Evolutionary conservation across 495 filamentous ascomycete genomes (phyloP), one percentile per base, ranked within the genome.

Genomic region (Astrothelium subdiscretum): DNA sequence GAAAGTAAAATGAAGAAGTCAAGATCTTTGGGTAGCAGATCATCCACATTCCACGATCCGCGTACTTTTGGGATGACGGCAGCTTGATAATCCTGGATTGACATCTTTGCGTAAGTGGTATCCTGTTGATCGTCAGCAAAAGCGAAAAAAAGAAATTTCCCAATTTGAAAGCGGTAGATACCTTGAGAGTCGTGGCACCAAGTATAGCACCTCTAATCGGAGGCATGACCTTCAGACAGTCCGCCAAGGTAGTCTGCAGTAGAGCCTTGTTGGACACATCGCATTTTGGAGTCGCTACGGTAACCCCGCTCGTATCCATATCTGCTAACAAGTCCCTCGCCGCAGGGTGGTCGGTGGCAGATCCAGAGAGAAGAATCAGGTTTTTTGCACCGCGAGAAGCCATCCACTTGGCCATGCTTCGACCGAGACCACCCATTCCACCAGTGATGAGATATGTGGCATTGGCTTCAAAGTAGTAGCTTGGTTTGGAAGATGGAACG

Each of bases 371-470:
- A 32, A 62, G 32, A 35, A 59, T 35, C 1, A 59, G 22, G 5
- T 38, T 13, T 48, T 29, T 62, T 48, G 59, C 59, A 27, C 38
- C 38, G 3, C 32, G 40, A 2, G 35, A 35, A 11, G 32, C 38
- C 42, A 54, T 51, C n/a, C 35, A 52, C 11, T 38, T 35, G 10
- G 38, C 32, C 32, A 54, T 51, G 52, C 32, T 31, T 51, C 59
- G 44, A 1, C 77, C 78, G 1, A 80, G 63, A 38, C 78, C 78
- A 20, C 78, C 78, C 11, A 77, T 64, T 42, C 78, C 78, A 13
- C 78, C 77, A 11, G 74, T 68, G 12, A 81, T 64, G 10, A 81
- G 38, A 65, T 81, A 81, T 6, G 77, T 69, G 1, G 68, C 72
- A 35, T 72, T 31, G 29, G 22, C 12, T 1, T 26, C 35, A 38